Conservation (phyloP, 2,329 filamentous ascomycete species). For the Sporothrix pseudoabietina region DNA sequence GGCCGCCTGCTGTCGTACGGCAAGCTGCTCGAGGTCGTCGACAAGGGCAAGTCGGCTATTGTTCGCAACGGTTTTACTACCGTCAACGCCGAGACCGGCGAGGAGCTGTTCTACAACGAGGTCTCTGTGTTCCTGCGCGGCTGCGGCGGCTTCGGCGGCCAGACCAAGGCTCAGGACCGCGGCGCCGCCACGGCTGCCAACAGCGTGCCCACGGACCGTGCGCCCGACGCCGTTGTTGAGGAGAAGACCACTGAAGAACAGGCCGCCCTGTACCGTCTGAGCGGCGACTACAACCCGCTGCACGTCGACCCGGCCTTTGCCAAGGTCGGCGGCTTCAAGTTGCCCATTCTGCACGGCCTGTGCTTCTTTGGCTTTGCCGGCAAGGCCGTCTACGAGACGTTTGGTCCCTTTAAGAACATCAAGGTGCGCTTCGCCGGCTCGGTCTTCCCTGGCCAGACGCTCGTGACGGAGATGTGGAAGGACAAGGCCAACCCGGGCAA, state of each 20-base stretch:
- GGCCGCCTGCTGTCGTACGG: constrained; percentile 74
- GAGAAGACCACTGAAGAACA: constrained; percentile 86
- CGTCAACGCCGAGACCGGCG: constrained; percentile 78
- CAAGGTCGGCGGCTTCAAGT: constrained; percentile 93
- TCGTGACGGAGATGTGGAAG: constrained; percentile 94
- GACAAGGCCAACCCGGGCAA: constrained; percentile 61
- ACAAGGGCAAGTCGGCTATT: constrained; percentile 90
- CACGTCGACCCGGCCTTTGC: constrained; percentile 94
- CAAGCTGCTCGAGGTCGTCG: constrained; percentile 87
- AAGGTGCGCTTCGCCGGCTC: constrained; percentile 89
- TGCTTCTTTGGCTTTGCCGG: constrained; percentile 91
- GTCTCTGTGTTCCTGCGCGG: constrained; percentile 89
- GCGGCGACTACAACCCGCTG: constrained; percentile 92
- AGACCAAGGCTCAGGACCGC: constrained; percentile 73
- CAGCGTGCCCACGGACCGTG: constrained; percentile 68
- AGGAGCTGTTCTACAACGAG: constrained; percentile 97
- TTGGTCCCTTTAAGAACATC: constrained; percentile 82
- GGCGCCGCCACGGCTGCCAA: constrained; percentile 80
- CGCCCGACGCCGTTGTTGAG: constrained; percentile 80
- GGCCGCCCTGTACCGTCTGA: constrained; percentile 88
- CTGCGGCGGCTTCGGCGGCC: constrained; percentile 85
- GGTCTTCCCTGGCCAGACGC: constrained; percentile 84
- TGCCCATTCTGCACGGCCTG: constrained; percentile 92
- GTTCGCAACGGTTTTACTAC: constrained; percentile 80
- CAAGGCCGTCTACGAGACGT: constrained; percentile 85